Evolutionary conservation across 441 rosid genomes (phyloP), one percentile per base, ranked within the genome.

Genomic region (Brassica balearica): DNA sequence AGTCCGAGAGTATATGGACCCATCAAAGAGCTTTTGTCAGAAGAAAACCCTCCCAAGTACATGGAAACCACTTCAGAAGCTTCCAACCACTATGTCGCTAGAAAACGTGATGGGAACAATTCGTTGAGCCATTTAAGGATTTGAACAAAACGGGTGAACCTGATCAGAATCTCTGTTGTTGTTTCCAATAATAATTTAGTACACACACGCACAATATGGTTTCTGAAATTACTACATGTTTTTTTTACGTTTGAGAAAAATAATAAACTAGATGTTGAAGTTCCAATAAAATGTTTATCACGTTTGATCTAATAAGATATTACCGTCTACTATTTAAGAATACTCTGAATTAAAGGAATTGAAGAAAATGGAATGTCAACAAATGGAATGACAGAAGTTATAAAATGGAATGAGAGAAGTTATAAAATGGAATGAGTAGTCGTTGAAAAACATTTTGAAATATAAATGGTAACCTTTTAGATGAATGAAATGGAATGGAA

Each of bases 61-160:
- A 78, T 77, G 70, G 89, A 82, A 65, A 84, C 84, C 0, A 61
- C 87, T 4, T 38, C 41, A 2, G 88, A 84, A 10, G 85, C 61
- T 10, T 12, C 79, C 11, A n/a, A 15, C 11, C 41, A 62, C 11
- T 82, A 43, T 58, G 38, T 36, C 34, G 68, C 78, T 0, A 85
- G 82, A 73, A 87, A 87, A 43, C 84, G 84, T 3, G 82, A 74
- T 61, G 89, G 88, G 3, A 73, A 77, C 22, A 73, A 84, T 27
- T 77, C 83, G 7, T 72, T 91, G 38, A 38, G 41, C 11, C 86
- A 84, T 65, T 84, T 84, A 74, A 88, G 70, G 29, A 9, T 59
- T 14, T 59, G 62, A 58, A 8, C 5, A 58, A 58, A 58, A 19
- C 1, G 15, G 15, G 0, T 14, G 8, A 12, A 48, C 19, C 58